Percentiles rank a stretch among this genome's conserved stretches.
Evolutionary conservation across 208 protist genomes (phyloP).

Genomic region (Novymonas esmeraldas): DNA sequence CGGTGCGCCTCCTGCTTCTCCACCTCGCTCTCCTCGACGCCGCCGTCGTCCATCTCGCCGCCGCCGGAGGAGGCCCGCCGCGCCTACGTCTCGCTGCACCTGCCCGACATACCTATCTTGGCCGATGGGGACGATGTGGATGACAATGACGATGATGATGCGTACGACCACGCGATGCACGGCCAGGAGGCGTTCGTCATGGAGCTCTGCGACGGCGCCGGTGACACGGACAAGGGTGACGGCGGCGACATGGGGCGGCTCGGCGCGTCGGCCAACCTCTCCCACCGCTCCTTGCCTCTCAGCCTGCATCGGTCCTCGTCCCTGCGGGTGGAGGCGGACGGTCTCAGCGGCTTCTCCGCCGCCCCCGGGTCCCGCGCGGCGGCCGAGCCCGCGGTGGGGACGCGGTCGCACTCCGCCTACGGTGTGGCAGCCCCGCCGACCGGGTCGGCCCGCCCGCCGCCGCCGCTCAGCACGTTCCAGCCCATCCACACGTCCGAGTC

Average conservation of each 20-base stretch:
- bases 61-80: not conserved
- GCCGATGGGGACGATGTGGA: slow-evolving; percentile 1
- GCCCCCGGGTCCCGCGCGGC: not conserved
- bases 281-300: not conserved
- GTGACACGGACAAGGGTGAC: not conserved
- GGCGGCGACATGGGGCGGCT: not conserved
- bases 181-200: slow-evolving; percentile 4
- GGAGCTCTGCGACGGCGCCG: slow-evolving; percentile 1
- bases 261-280: not conserved
- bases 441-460: not conserved
- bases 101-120: not conserved
- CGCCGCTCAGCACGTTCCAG: slow-evolving; percentile 1
- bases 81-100: not conserved
- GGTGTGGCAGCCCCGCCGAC: not conserved
- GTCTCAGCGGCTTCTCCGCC: not conserved
- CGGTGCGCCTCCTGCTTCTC: slow-evolving; percentile 1
- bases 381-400: not conserved
- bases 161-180: slow-evolving; percentile 5
- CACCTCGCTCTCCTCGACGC: slow-evolving; percentile 1
- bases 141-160: not conserved
- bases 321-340: not conserved
- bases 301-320: not conserved
- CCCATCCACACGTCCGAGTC: not conserved
- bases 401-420: not conserved
- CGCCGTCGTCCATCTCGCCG: slow-evolving; percentile 1